Base-by-base conservation (phyloP, 495 filamentous ascomycete genomes). In the Xylaria scruposa region DNA sequence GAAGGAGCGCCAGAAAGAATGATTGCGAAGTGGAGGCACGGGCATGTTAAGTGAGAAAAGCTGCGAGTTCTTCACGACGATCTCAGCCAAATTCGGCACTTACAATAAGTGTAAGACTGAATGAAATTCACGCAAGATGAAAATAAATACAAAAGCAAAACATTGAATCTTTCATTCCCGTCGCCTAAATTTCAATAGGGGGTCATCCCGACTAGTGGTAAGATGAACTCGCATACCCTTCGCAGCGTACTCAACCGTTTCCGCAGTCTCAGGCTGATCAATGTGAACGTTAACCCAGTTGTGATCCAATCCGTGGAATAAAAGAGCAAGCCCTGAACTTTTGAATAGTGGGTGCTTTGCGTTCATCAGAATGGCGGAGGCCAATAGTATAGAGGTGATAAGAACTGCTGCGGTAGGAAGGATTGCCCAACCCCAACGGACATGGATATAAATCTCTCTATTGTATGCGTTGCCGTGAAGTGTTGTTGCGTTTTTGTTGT, bases 401-500 rank as follows among this genome's bases (percentile, higher is more conserved):
- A 67, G 21, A 38, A 53, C 49, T 33, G 49, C 44, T 21, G 64
- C 29, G 6, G 17, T 38, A 1, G 46, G 64, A 40, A 67, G 49
- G n/a, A 40, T 54, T 0, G 64, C 21, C 64, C 46, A 67, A 36
- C 46, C 17, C 64, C 64, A 67, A 36, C 64, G 46, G 13, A 53
- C 63, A 36, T 67, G 31, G 46, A 67, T 67, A 29, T 67, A 54
- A 13, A 40, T 67, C n/a, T 67, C 64, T 5, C 54, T 53, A 29
- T 46, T 51, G 26, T 67, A 31, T 54, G 64, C 64, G n/a, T 12
- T 49, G 29, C 64, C 26, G 33, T 17, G 64, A 44, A 21, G 15
- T 10, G 1, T 49, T 21, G 46, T 44, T 21, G 64, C 46, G 15
- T 67, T 67, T n/a, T 53, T 67, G 46, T 67, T 67, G 15, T 67